Conservation (phyloP, 169 alveolate species). For the Sarcocystis neurona region DNA sequence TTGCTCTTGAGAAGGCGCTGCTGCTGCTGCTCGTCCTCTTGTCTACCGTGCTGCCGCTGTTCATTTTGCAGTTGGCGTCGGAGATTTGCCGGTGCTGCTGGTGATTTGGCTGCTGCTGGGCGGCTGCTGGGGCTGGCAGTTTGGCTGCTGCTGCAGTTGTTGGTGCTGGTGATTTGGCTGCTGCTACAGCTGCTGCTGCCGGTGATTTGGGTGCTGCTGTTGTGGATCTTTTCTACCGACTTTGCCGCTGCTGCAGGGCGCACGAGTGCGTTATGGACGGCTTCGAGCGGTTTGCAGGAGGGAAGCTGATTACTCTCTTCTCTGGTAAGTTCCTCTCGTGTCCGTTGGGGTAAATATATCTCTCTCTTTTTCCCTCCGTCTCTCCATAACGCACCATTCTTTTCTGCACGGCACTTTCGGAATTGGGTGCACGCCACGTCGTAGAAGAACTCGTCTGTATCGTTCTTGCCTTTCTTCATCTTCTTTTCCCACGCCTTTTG, state of each 20-base stretch:
- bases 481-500: not conserved
- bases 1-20: no score
- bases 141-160: no score
- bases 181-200: no score
- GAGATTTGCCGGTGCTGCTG: not conserved
- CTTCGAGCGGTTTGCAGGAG: constrained; percentile 99
- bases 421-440: no score
- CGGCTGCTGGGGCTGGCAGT: no score
- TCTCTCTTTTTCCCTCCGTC: not conserved
- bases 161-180: no score
- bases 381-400: no score
- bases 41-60: no score
- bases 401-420: no score
- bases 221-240: not conserved
- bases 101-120: no score
- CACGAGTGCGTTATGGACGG: constrained; percentile 99
- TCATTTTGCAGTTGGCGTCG: not conserved
- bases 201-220: not conserved
- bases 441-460: no score
- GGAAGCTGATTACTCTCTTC: constrained; percentile 96
- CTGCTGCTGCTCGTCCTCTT: no score
- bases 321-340: constrained; percentile 78
- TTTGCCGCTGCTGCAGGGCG: constrained; percentile 85
- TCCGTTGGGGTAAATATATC: not conserved
- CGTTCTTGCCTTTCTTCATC: not conserved